Base-by-base conservation (phyloP, 768 basidiomycete genomes). In the Russula emetica region DNA sequence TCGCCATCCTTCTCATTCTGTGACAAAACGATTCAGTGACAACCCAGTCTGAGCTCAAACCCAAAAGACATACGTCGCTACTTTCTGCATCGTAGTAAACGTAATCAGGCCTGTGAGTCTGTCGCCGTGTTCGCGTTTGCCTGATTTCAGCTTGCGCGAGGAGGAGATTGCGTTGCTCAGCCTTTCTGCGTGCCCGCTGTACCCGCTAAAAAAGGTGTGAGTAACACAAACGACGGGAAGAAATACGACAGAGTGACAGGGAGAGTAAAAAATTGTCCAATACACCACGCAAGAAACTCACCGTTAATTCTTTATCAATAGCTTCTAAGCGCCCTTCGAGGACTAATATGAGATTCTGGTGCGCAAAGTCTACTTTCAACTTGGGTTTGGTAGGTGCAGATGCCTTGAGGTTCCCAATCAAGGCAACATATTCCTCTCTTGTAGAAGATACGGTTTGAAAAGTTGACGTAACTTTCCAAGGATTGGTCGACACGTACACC, bases 401-500 rank as follows among this genome's bases (percentile, higher is more conserved):
- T 24, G 70, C 73, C 71, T 87, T 88, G 68, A 94, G 72, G 54
- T 79, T 77, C 66, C 85, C 85, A 61, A 92, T 79, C 50, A 84
- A 72, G 6, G 76, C 77, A n/a, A 85, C 60, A 70, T 92, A 93
- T 71, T 94, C 90, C 55, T 85, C 85, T 51, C 81, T 80, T 16
- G 88, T 86, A 4, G 88, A 86, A 16, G 88, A 83, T 58, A 88
- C 75, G 13, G 86, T 80, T 69, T 85, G 80, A 70, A 94, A 89
- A 18, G 87, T 86, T 36, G 90, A 86, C 10, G 86, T 84, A 49
- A 86, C 86, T 77, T 93, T 94, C 91, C 90, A 94, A 24, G 92
- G 92, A 74, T 94, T 94, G 16, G 88, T 90, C 38, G 92, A 93
- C 44, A 82, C 77, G 71, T 91, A 94, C 58, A 94, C 76, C 64